Evolutionary conservation across 495 filamentous ascomycete genomes (phyloP).

Genomic region (Articulospora tetracladia): DNA sequence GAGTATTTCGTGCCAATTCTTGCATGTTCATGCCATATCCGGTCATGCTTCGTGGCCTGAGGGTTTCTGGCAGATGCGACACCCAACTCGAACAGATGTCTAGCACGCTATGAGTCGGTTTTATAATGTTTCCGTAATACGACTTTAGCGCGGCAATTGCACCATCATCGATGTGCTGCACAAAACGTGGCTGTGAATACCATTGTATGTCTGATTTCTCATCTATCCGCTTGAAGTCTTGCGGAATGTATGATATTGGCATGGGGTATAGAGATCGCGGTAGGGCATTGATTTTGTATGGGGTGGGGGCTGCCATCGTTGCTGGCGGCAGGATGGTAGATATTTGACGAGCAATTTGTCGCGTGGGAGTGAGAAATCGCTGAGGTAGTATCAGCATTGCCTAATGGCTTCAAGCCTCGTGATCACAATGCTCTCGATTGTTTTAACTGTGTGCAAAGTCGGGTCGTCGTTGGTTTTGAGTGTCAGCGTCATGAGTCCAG

Average conservation of each 20-base stretch:
- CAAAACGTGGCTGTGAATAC: constrained; percentile 39
- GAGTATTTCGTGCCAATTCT: constrained; percentile 34
- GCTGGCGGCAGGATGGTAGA: not conserved
- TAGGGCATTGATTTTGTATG: constrained; percentile 10
- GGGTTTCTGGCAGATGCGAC: constrained; percentile 31
- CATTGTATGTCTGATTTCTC: constrained; percentile 31
- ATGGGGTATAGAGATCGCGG: constrained; percentile 26
- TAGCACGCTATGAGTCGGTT: constrained; percentile 21
- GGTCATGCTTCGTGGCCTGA: constrained; percentile 26
- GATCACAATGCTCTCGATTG: not conserved
- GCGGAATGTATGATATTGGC: constrained; percentile 30
- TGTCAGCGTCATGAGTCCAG: not conserved
- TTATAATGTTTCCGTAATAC: constrained; percentile 37
- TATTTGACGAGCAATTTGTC: not conserved
- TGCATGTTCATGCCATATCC: constrained; percentile 35
- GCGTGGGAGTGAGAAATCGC: not conserved
- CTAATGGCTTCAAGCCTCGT: not conserved
- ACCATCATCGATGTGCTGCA: constrained; percentile 44
- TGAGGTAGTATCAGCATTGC: not conserved
- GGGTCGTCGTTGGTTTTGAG: not conserved
- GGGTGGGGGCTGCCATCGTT: constrained; percentile 5
- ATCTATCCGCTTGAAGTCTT: constrained; percentile 34
- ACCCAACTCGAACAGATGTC: constrained; percentile 44
- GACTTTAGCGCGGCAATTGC: constrained; percentile 32
- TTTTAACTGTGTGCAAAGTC: not conserved